Evolutionary conservation across 208 protist species (phyloP).

Genomic region (Leishmania turanica): DNA sequence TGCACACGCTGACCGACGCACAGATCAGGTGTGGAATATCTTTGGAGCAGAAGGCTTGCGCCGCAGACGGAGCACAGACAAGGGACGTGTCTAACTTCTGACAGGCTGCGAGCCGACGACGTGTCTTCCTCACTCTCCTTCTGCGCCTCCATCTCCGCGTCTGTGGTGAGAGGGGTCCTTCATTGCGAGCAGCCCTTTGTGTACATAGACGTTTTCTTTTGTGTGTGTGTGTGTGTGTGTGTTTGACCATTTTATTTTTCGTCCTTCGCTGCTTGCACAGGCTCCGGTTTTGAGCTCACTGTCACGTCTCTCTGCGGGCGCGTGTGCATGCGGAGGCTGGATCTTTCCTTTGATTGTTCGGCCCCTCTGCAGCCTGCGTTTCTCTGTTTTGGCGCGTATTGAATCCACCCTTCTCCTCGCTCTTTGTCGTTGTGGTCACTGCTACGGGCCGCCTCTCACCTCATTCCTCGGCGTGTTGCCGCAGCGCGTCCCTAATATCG

Average conservation of each 20-base stretch:
- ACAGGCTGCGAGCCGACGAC: neutral
- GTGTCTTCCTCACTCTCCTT: neutral
- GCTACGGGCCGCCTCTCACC: neutral
- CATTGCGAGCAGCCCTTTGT: neutral
- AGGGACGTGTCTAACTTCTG: neutral
- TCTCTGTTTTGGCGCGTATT: neutral
- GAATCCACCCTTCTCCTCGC: neutral
- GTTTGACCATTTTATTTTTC: neutral
- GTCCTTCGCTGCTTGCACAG: neutral
- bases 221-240: neutral
- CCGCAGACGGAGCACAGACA: neutral
- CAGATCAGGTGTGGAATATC: neutral
- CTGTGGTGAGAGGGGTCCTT: neutral
- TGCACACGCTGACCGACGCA: neutral
- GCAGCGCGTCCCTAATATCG: neutral
- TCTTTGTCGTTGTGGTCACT: neutral
- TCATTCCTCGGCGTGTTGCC: neutral
- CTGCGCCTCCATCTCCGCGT: neutral
- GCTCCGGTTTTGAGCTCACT: neutral
- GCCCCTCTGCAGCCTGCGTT: neutral
- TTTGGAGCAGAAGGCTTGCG: neutral
- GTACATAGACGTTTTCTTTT: conserved; percentile 10
- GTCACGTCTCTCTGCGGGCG: neutral
- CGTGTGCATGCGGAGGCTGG: neutral
- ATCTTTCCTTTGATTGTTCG: neutral